Conservation (phyloP, 1,284 basidiomycete species). For the Fomitopsis palustris region DNA sequence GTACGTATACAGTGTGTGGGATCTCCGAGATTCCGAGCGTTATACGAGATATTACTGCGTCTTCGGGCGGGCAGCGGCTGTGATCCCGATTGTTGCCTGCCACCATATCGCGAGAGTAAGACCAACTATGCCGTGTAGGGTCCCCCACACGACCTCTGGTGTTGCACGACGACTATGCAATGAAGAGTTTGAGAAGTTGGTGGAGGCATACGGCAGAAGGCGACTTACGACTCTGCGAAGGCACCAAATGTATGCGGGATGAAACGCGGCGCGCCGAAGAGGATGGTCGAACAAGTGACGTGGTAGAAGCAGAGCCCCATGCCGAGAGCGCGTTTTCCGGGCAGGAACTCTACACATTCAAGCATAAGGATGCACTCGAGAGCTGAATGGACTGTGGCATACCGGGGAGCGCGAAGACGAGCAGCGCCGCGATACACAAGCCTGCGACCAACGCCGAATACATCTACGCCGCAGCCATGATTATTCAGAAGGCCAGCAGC, state of each 20-base stretch:
- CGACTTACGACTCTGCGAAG: slow-evolving; percentile 54
- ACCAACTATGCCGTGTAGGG: slow-evolving; percentile 62
- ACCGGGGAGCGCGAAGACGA: slow-evolving; percentile 68
- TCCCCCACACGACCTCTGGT: slow-evolving; percentile 68
- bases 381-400: slow-evolving; percentile 17
- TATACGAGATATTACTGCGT: slow-evolving; percentile 13
- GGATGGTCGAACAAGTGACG: slow-evolving; percentile 65
- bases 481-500: too few species aligned
- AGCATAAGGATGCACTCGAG: not conserved
- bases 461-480: slow-evolving; percentile 39
- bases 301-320: slow-evolving; percentile 78
- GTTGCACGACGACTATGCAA: slow-evolving; percentile 51
- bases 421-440: slow-evolving; percentile 53
- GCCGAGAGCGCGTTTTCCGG: slow-evolving; percentile 79
- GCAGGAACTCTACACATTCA: slow-evolving; percentile 64
- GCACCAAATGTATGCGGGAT: slow-evolving; percentile 70
- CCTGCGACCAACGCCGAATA: slow-evolving; percentile 59
- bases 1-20: not conserved
- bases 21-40: not conserved
- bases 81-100: slow-evolving; percentile 61
- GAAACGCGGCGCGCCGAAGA: slow-evolving; percentile 75
- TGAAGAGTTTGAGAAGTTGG: not conserved
- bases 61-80: slow-evolving; percentile 37
- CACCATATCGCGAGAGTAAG: slow-evolving; percentile 70
- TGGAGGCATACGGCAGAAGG: not conserved